Evolutionary conservation across 148 eudicot genomes (phyloP).

Genomic region (Spergularia marina): DNA sequence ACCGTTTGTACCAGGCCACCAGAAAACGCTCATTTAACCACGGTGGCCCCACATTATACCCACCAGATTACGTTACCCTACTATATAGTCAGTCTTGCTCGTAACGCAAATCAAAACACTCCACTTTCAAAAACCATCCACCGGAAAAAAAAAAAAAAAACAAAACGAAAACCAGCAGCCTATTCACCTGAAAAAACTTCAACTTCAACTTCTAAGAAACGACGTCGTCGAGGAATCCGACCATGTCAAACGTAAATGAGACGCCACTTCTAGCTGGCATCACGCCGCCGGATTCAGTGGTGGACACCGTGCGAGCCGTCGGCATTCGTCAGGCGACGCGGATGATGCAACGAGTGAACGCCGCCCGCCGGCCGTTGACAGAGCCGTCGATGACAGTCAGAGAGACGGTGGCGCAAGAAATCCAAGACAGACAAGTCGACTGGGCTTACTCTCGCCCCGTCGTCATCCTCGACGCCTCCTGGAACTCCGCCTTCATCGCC

Average conservation of each 20-base stretch:
- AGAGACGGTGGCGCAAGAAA: slow-evolving; percentile 64
- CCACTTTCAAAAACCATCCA: not conserved
- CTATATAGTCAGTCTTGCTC: no score
- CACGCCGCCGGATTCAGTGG: slow-evolving; percentile 8
- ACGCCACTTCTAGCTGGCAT: slow-evolving; percentile 29
- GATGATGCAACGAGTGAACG: slow-evolving; percentile 55
- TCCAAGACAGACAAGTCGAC: slow-evolving; percentile 64
- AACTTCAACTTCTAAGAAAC: not conserved
- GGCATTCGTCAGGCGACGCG: slow-evolving; percentile 56
- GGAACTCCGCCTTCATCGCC: slow-evolving; percentile 57
- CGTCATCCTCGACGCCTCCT: slow-evolving; percentile 51
- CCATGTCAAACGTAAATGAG: slow-evolving; percentile 20
- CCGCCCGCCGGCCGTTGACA: slow-evolving; percentile 42
- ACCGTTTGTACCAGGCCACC: no score
- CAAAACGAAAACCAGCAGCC: not conserved
- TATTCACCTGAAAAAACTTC: not conserved
- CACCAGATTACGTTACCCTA: no score
- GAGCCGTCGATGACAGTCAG: slow-evolving; percentile 63
- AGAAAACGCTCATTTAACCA: no score
- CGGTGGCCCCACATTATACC: no score
- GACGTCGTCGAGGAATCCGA: not conserved
- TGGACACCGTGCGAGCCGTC: slow-evolving; percentile 33
- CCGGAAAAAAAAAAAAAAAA: not conserved
- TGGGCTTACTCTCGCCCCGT: slow-evolving; percentile 75
- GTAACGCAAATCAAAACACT: no score